phyloP scores from a whole-genome alignment of 306 rosid genomes.

The Phaseolus lunatus region DNA sequence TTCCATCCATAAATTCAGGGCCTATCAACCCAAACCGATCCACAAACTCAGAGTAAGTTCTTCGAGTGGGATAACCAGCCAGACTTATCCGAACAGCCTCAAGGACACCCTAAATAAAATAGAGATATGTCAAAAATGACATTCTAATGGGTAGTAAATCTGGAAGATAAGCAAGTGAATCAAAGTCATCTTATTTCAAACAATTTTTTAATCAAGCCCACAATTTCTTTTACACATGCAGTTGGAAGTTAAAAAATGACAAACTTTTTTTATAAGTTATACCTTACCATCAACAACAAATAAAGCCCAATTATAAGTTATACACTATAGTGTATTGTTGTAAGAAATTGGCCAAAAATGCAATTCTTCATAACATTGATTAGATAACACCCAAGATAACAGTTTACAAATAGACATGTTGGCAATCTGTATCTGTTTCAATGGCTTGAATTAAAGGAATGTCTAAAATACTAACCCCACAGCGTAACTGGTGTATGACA shows the following conservation, averaged over 20 bases:
- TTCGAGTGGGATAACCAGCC: conserved; percentile 97
- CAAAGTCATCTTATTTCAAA: conserved; percentile 32
- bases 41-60: conserved; percentile 84
- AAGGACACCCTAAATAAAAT: conserved; percentile 80
- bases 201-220: conserved; percentile 33
- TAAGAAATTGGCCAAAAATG: background rate
- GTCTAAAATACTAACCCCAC: conserved; percentile 80
- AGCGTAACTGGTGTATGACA: conserved; percentile 91
- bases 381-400: conserved; percentile 24
- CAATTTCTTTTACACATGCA: background rate
- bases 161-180: conserved; percentile 33
- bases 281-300: background rate
- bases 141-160: conserved; percentile 25
- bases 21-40: conserved; percentile 93
- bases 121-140: conserved; percentile 32
- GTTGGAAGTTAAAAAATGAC: conserved; percentile 7
- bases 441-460: conserved; percentile 42
- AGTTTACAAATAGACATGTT: conserved; percentile 33
- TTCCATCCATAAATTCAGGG: conserved; percentile 74
- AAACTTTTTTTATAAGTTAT: background rate
- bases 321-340: background rate
- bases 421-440: conserved; percentile 22
- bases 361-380: background rate
- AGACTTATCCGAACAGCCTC: conserved; percentile 99
- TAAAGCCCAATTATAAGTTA: background rate